These are phyloP conservation scores for Colletotrichum sp. DNA, from an alignment of 2,329 filamentous ascomycete genomes.

Conservation along the genomic window DNA sequence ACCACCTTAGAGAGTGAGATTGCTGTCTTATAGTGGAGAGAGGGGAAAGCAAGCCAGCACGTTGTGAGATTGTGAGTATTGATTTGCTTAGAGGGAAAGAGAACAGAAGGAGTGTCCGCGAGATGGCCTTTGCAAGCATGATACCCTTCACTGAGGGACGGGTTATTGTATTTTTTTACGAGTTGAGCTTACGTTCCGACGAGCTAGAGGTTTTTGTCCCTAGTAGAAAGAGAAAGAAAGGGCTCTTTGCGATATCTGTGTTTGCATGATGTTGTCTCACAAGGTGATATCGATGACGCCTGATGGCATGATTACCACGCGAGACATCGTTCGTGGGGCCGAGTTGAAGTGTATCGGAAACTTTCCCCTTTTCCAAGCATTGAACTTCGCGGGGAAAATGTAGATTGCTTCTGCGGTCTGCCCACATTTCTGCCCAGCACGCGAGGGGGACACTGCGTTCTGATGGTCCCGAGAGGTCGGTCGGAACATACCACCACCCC, in stretches of 20 bases:
- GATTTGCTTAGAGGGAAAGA: background rate
- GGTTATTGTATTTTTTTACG: background rate
- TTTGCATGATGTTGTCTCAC: background rate
- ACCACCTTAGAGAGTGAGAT: conserved; percentile 45
- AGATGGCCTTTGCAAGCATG: background rate
- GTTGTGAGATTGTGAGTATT: background rate
- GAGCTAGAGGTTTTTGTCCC: background rate
- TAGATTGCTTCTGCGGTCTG: background rate
- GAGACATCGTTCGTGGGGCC: background rate
- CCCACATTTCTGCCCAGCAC: background rate
- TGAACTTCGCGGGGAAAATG: background rate
- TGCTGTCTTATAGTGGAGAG: background rate
- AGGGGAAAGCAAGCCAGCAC: background rate
- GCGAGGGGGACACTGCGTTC: background rate
- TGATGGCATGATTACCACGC: background rate
- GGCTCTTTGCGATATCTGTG: background rate
- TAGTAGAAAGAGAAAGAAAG: background rate
- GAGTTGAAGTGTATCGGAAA: background rate
- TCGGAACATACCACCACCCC: background rate
- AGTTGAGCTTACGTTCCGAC: background rate
- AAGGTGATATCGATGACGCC: background rate
- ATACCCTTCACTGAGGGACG: conserved; percentile 2
- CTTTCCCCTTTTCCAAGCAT: background rate
- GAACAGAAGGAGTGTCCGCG: background rate
- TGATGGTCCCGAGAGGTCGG: background rate